Percentiles rank a stretch among this genome's conserved stretches.
phyloP scores from a whole-genome alignment of 352 stramenopile species.

The Phytophthora brassicae region DNA sequence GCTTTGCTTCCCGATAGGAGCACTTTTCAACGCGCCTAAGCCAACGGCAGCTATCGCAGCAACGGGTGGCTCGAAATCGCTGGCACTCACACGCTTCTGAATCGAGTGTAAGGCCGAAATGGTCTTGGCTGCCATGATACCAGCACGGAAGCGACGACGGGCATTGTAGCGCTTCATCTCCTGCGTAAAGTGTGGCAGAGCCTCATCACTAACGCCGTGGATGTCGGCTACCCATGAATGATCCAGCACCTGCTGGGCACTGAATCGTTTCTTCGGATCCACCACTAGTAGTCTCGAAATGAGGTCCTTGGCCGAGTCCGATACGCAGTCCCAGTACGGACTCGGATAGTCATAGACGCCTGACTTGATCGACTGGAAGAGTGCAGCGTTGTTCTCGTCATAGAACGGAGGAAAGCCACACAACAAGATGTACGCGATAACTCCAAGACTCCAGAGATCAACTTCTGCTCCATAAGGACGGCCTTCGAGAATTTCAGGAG shows the following conservation, averaged over 20 bases:
- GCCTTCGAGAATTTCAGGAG: constrained; percentile 84
- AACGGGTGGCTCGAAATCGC: constrained; percentile 35
- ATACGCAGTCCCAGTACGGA: constrained; percentile 90
- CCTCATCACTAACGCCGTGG: constrained; percentile 69
- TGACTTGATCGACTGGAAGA: constrained; percentile 91
- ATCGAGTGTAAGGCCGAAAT: constrained; percentile 48
- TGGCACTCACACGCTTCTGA: constrained; percentile 50
- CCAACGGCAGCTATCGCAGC: constrained; percentile 16
- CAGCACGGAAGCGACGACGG: constrained; percentile 70
- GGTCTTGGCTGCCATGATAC: constrained; percentile 82
- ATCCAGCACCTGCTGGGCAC: constrained; percentile 57
- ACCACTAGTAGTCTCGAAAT: constrained; percentile 86
- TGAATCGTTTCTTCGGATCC: constrained; percentile 70
- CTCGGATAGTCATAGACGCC: constrained; percentile 88
- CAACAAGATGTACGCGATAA: constrained; percentile 92
- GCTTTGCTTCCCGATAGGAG: constrained; percentile 3
- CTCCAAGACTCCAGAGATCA: constrained; percentile 85
- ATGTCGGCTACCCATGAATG: constrained; percentile 82
- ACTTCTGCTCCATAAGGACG: constrained; percentile 81
- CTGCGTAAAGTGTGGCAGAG: constrained; percentile 85
- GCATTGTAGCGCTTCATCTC: constrained; percentile 91
- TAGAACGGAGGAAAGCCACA: constrained; percentile 87
- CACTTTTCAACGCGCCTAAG: constrained; percentile 9
- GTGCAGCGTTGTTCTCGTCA: constrained; percentile 92
- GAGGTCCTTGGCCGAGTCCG: constrained; percentile 88